These are phyloP conservation scores for Macrocystidia cucumis DNA, from an alignment of 1,284 basidiomycete species.

Conservation along the genomic window DNA sequence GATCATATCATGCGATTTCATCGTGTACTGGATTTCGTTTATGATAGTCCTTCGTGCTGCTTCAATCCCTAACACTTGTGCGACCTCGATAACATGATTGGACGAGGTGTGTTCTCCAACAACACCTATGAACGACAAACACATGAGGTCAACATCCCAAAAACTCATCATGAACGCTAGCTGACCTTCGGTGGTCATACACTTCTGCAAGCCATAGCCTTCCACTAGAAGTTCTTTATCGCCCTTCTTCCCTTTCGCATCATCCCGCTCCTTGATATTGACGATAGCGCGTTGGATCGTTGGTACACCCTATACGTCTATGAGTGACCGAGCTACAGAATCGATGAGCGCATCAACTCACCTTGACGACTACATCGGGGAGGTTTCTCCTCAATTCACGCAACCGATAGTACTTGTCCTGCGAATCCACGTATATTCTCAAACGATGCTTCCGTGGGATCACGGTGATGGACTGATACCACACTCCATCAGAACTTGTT, in stretches of 20 bases:
- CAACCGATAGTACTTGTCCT: conserved; percentile 85
- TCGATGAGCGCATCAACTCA: conserved; percentile 17
- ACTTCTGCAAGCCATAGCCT: conserved; percentile 95
- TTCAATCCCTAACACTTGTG: conserved; percentile 94
- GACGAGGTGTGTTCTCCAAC: conserved; percentile 89
- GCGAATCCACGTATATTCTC: conserved; percentile 80
- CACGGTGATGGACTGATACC: conserved; percentile 59
- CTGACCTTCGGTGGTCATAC: conserved; percentile 95
- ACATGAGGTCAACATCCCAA: background rate
- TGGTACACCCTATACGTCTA: conserved; percentile 59
- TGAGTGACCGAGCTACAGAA: background rate
- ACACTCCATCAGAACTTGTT: background rate
- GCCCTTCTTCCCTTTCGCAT: conserved; percentile 68
- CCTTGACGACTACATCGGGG: conserved; percentile 85
- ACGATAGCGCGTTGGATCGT: conserved; percentile 88
- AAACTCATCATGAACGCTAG: conserved; percentile 1
- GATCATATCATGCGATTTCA: conserved; percentile 96
- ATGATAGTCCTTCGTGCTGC: conserved; percentile 93
- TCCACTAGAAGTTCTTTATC: conserved; percentile 89
- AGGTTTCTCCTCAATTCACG: conserved; percentile 80
- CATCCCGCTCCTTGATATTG: conserved; percentile 82
- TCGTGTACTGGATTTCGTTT: conserved; percentile 96
- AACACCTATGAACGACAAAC: conserved; percentile 74
- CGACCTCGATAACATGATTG: conserved; percentile 97
- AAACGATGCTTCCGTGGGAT: conserved; percentile 74